A percentile compares a stretch with the other conserved stretches of the same genome.
phyloP scores from a whole-genome alignment of 192 early-diverging fungal genomes.

The Helicostylum pulchrum region DNA sequence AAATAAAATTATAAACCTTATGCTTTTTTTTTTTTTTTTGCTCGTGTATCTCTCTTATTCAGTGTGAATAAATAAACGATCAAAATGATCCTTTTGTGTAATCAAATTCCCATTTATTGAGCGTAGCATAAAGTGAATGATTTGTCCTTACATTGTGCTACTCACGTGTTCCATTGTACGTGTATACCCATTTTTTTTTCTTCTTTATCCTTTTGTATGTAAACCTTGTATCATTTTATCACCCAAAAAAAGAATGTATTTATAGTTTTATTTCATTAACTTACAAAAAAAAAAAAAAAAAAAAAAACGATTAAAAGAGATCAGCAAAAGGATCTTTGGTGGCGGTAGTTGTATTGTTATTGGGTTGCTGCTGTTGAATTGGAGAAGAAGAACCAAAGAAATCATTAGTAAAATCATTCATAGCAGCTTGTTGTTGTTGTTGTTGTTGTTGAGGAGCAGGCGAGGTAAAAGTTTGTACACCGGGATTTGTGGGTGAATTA shows the following conservation, averaged over 20 bases:
- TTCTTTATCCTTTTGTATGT: too few relatives aligned
- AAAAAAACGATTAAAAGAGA: slow-evolving; percentile 23
- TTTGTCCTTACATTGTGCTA: too few relatives aligned
- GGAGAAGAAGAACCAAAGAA: slow-evolving; percentile 8
- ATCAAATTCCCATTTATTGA: too few relatives aligned
- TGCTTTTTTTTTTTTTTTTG: too few relatives aligned
- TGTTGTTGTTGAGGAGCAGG: neutral
- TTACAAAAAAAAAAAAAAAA: neutral
- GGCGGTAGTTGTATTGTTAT: slow-evolving; percentile 16
- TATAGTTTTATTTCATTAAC: neutral
- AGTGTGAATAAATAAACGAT: too few relatives aligned
- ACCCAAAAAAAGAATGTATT: neutral
- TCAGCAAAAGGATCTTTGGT: slow-evolving; percentile 37
- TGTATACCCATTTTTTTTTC: neutral
- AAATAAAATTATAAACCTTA: too few relatives aligned
- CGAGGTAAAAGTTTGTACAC: slow-evolving; percentile 5
- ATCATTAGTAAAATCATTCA: slow-evolving; percentile 13
- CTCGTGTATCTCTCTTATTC: too few relatives aligned
- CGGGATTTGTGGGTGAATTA: neutral
- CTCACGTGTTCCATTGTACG: too few relatives aligned
- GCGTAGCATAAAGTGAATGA: too few relatives aligned
- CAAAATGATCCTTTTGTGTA: too few relatives aligned
- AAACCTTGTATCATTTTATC: neutral
- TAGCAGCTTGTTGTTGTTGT: neutral
- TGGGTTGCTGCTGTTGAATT: slow-evolving; percentile 29